Percentiles rank a stretch among this genome's conserved stretches.
phyloP scores from a whole-genome alignment of 2,329 filamentous ascomycete species.

The Aspergillus phoenicis region DNA sequence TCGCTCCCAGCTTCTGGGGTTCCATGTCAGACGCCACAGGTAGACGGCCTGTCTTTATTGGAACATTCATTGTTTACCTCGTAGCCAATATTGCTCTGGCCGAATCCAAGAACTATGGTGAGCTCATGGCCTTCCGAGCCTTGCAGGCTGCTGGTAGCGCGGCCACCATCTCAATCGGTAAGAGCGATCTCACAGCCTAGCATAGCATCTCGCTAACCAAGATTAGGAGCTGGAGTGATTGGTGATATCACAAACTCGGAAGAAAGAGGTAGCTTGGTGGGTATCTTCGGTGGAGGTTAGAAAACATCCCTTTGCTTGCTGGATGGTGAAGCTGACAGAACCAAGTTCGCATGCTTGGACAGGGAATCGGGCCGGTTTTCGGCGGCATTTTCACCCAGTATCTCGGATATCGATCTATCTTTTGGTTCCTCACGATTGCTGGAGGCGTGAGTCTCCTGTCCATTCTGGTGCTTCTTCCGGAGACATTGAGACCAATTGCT shows the following conservation, averaged over 20 bases:
- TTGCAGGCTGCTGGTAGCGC: constrained; percentile 54
- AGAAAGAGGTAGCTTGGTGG: constrained; percentile 45
- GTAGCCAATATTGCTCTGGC: constrained; percentile 51
- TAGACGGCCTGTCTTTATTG: constrained; percentile 49
- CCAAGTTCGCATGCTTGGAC: constrained; percentile 47
- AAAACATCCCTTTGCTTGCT: neutral
- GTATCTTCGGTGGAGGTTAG: constrained; percentile 42
- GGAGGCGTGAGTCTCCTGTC: constrained; percentile 39
- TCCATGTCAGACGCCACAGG: constrained; percentile 53
- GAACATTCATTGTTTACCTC: constrained; percentile 53
- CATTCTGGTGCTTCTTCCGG: constrained; percentile 46
- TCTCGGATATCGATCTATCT: constrained; percentile 43
- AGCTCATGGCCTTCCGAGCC: constrained; percentile 50
- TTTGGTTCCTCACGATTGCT: constrained; percentile 47
- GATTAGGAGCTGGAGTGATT: constrained; percentile 43
- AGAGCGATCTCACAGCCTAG: neutral
- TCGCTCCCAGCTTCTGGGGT: constrained; percentile 54
- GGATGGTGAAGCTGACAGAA: constrained; percentile 10
- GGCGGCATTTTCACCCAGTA: constrained; percentile 42
- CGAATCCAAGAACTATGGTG: constrained; percentile 38
- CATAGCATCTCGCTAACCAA: constrained; percentile 11
- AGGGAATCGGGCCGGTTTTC: constrained; percentile 50
- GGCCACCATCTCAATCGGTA: constrained; percentile 52
- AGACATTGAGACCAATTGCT: constrained; percentile 44
- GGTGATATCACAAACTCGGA: constrained; percentile 43